Conservation (phyloP, 169 alveolate species). For the Plasmodium coatneyi region DNA sequence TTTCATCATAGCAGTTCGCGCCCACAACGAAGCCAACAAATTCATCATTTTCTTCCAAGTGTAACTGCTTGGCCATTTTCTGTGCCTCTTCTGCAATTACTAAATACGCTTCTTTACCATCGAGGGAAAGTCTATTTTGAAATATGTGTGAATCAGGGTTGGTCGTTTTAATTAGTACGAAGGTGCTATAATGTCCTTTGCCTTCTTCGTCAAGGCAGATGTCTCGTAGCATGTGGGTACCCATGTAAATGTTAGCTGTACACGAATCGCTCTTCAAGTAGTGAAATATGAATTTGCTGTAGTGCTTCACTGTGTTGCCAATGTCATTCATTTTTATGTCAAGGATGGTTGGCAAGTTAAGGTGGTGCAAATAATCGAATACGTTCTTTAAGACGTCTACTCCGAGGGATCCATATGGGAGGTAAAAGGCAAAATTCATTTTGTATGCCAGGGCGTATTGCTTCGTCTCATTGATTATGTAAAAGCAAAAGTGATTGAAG, state of each 20-base stretch:
- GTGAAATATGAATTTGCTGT: conserved; percentile 83
- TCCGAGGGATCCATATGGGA: conserved; percentile 83
- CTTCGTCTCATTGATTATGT: conserved; percentile 78
- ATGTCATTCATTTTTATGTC: conserved; percentile 86
- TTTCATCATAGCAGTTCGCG: conserved; percentile 80
- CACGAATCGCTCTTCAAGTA: conserved; percentile 82
- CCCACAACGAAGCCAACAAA: conserved; percentile 79
- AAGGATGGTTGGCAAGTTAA: conserved; percentile 79
- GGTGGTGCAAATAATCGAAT: conserved; percentile 72
- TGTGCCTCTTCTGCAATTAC: conserved; percentile 77
- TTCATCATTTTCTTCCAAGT: conserved; percentile 54
- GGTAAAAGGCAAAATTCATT: conserved; percentile 85
- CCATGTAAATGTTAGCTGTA: conserved; percentile 83
- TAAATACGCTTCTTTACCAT: conserved; percentile 76
- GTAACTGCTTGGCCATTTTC: conserved; percentile 34
- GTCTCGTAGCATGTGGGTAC: conserved; percentile 79
- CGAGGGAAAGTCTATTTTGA: conserved; percentile 74
- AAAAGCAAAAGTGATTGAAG: conserved; percentile 79
- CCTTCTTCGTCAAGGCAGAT: conserved; percentile 72
- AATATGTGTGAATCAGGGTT: conserved; percentile 78
- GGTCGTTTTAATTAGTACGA: conserved; percentile 81
- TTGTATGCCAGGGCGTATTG: conserved; percentile 79
- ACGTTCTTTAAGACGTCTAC: conserved; percentile 83
- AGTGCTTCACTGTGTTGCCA: conserved; percentile 84
- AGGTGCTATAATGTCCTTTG: conserved; percentile 72